Percentiles rank a stretch among this genome's conserved stretches.
These are phyloP conservation scores for Anisodus tanguticus DNA, from an alignment of 257 asterid genomes.

Conservation along the genomic window DNA sequence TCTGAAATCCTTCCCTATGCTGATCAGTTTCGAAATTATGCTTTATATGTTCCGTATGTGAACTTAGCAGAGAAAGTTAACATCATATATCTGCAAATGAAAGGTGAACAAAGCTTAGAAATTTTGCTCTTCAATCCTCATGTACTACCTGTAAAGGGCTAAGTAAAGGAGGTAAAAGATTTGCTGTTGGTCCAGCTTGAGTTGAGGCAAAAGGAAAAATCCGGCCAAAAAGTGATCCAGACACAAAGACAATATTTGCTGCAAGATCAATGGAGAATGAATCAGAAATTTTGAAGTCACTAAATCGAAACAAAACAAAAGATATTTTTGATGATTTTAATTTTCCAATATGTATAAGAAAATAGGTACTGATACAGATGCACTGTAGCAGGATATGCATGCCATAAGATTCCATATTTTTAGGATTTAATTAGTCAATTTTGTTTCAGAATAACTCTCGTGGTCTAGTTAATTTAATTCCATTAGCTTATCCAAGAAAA, in stretches of 20 bases:
- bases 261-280: constrained; percentile 30
- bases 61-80: not conserved
- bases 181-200: constrained; percentile 50
- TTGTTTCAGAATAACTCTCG: not conserved
- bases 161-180: constrained; percentile 59
- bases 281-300: constrained; percentile 21
- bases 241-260: constrained; percentile 81
- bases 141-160: constrained; percentile 88
- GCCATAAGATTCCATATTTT: not conserved
- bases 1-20: not conserved
- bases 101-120: not conserved
- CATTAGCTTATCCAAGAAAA: not conserved
- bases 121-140: constrained; percentile 24
- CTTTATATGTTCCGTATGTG: not conserved
- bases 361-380: not conserved
- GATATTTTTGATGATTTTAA: not conserved
- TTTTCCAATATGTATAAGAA: not conserved
- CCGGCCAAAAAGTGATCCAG: constrained; percentile 85
- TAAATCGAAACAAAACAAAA: constrained; percentile 5
- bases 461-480: not conserved
- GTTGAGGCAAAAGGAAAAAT: constrained; percentile 66
- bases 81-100: not conserved
- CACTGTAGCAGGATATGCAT: not conserved
- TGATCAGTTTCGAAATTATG: not conserved
- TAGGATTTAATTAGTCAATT: not conserved